phyloP scores from a whole-genome alignment of 2,329 filamentous ascomycete genomes.

The Apiospora aurea region DNA sequence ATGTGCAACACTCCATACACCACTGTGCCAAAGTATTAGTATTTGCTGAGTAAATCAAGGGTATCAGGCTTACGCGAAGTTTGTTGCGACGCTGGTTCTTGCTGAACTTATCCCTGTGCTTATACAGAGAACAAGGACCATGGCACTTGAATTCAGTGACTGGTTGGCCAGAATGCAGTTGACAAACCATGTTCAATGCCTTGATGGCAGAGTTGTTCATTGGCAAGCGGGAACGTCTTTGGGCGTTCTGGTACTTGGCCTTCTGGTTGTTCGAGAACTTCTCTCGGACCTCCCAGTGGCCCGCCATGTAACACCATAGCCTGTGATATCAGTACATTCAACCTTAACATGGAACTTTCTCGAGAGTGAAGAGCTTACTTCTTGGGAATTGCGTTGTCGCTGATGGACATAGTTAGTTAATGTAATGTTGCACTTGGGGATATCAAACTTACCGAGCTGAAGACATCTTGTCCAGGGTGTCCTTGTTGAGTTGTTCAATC shows the following conservation, averaged over 20 bases:
- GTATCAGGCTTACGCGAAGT: slow-evolving; percentile 24
- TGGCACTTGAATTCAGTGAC: slow-evolving; percentile 35
- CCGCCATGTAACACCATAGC: slow-evolving; percentile 41
- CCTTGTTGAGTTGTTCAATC: background rate
- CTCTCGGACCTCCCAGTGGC: slow-evolving; percentile 38
- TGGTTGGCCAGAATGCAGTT: slow-evolving; percentile 34
- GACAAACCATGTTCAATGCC: slow-evolving; percentile 40
- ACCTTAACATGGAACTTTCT: background rate
- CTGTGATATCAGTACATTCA: slow-evolving; percentile 28
- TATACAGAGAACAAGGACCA: slow-evolving; percentile 43
- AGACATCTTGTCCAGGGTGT: background rate
- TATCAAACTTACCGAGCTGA: background rate
- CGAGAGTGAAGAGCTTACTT: background rate
- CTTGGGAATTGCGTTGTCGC: background rate
- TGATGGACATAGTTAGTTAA: background rate
- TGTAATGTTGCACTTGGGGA: background rate
- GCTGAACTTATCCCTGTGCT: slow-evolving; percentile 42
- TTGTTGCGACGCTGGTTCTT: slow-evolving; percentile 40
- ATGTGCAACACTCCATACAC: slow-evolving; percentile 45
- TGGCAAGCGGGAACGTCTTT: slow-evolving; percentile 2
- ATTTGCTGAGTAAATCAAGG: slow-evolving; percentile 20
- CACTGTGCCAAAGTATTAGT: slow-evolving; percentile 36
- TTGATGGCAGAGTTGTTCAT: slow-evolving; percentile 31
- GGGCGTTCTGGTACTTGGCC: slow-evolving; percentile 34
- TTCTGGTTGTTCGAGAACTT: slow-evolving; percentile 43